phyloP scores from a whole-genome alignment of 441 rosid genomes.

The Euphorbia celastroides region DNA sequence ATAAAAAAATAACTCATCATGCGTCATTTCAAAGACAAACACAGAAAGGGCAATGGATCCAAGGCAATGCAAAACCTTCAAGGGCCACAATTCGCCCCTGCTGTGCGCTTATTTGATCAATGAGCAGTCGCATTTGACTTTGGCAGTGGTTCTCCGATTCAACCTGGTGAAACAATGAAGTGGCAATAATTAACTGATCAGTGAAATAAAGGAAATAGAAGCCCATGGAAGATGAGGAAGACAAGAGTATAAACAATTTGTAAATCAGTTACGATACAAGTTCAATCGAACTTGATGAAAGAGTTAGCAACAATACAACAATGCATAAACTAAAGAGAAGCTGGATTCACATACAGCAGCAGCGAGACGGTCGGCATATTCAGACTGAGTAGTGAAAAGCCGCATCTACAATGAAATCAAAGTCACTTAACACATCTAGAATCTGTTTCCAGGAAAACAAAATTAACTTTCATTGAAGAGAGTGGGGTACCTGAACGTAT shows the following conservation, averaged over 20 bases:
- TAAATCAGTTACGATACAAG: not conserved
- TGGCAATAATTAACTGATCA: not conserved
- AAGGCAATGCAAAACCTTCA: slow-evolving; percentile 40
- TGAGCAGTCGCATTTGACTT: slow-evolving; percentile 62
- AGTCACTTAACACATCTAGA: not conserved
- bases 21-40: not conserved
- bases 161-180: slow-evolving; percentile 31
- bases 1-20: not conserved
- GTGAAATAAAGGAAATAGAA: not conserved
- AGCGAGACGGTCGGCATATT: slow-evolving; percentile 78
- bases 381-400: slow-evolving; percentile 76
- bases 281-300: not conserved
- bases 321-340: not conserved
- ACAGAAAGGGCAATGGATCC: not conserved
- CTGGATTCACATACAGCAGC: slow-evolving; percentile 46
- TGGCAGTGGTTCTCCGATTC: slow-evolving; percentile 80
- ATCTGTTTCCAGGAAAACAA: not conserved
- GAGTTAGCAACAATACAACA: not conserved
- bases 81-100: slow-evolving; percentile 68
- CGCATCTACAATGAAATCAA: slow-evolving; percentile 47
- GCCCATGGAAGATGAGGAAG: not conserved
- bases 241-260: not conserved
- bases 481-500: slow-evolving; percentile 60
- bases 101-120: slow-evolving; percentile 80
- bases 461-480: not conserved